Evolutionary conservation across 1,284 basidiomycete species (phyloP).

Genomic region (Laetiporus sulphureus): DNA sequence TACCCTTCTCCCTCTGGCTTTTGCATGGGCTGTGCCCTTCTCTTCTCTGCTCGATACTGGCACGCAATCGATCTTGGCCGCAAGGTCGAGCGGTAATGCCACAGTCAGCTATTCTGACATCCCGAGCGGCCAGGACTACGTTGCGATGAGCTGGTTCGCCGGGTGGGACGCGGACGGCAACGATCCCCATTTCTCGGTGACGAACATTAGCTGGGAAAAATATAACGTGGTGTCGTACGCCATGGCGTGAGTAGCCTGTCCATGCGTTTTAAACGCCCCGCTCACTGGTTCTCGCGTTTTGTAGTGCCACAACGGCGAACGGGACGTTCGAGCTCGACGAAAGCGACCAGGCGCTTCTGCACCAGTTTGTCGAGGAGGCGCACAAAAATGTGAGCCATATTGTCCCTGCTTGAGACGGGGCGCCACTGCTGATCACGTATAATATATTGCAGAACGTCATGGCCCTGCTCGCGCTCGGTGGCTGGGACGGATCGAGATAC

Average conservation of each 20-base stretch:
- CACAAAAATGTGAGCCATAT: conserved; percentile 39
- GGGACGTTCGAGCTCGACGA: conserved; percentile 33
- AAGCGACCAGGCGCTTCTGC: conserved; percentile 37
- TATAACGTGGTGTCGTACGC: conserved; percentile 50
- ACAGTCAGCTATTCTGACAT: no score
- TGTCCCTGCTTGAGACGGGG: background rate
- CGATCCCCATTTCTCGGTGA: conserved; percentile 27
- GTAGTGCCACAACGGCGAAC: conserved; percentile 40
- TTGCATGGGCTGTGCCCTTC: conserved; percentile 27
- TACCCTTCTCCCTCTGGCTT: conserved; percentile 14
- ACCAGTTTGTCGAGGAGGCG: conserved; percentile 49
- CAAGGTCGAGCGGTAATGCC: no score
- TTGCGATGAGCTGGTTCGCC: conserved; percentile 53
- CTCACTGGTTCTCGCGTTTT: conserved; percentile 5
- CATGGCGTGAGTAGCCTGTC: conserved; percentile 45
- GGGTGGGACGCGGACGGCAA: conserved; percentile 39
- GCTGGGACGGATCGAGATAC: conserved; percentile 77
- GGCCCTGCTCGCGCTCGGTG: conserved; percentile 78
- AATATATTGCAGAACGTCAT: conserved; percentile 55
- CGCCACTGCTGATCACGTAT: no score
- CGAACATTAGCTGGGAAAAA: conserved; percentile 46
- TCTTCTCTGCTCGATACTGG: no score
- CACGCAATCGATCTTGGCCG: no score
- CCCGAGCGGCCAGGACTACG: no score
- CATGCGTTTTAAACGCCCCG: background rate